A percentile compares a stretch with the other conserved stretches of the same genome.
These are phyloP conservation scores for Penicillium expansum DNA, from an alignment of 2,329 filamentous ascomycete genomes.

Conservation along the genomic window DNA sequence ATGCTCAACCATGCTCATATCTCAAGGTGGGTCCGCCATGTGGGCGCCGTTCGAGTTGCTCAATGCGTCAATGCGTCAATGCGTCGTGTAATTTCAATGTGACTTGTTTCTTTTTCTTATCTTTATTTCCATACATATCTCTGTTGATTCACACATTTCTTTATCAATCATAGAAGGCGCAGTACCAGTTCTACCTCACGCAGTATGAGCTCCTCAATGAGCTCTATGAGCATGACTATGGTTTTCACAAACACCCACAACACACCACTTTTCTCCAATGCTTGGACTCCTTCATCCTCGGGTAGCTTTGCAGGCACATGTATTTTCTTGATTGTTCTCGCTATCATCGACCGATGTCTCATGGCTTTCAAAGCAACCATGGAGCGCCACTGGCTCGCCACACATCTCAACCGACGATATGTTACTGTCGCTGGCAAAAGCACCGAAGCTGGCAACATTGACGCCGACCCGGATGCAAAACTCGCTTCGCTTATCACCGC, in stretches of 20 bases:
- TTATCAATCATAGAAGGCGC: slow-evolving; percentile 1
- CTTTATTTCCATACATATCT: too few relatives aligned
- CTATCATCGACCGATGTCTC: slow-evolving; percentile 65
- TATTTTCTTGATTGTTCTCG: slow-evolving; percentile 82
- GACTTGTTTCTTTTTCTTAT: neutral
- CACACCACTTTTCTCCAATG: slow-evolving; percentile 63
- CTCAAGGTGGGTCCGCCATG: neutral
- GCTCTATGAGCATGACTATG: slow-evolving; percentile 35
- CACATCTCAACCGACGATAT: slow-evolving; percentile 72
- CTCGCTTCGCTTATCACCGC: slow-evolving; percentile 64
- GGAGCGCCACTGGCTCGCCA: slow-evolving; percentile 65
- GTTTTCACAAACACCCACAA: slow-evolving; percentile 55
- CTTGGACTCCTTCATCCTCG: slow-evolving; percentile 69
- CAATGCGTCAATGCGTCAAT: neutral
- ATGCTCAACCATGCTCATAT: slow-evolving; percentile 4
- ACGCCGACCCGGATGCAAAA: slow-evolving; percentile 61
- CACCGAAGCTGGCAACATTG: slow-evolving; percentile 58
- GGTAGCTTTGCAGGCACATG: slow-evolving; percentile 84
- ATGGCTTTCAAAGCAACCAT: slow-evolving; percentile 64
- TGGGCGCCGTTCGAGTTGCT: neutral
- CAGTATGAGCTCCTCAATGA: neutral
- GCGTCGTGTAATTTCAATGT: too few relatives aligned
- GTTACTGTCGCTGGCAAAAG: slow-evolving; percentile 67
- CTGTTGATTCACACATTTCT: too few relatives aligned
- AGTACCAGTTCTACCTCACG: slow-evolving; percentile 1